Percentiles rank a stretch among this genome's conserved stretches.
Conservation (phyloP, 495 filamentous ascomycete genomes). For the Penicillium paxilli region DNA sequence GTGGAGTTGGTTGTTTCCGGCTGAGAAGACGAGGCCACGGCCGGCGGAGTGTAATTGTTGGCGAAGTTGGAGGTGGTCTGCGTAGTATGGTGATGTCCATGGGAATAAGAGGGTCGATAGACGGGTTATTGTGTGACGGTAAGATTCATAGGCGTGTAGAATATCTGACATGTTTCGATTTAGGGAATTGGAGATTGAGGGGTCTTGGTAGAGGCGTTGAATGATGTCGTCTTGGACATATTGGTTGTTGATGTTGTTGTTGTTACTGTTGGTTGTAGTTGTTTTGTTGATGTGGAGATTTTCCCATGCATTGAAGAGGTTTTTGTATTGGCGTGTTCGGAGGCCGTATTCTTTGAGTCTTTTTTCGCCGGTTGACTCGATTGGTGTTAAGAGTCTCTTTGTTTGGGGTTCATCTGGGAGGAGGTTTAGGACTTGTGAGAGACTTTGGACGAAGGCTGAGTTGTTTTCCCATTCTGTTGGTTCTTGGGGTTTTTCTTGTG, state of each 20-base stretch:
- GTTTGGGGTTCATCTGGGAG: not conserved
- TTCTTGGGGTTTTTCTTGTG: not conserved
- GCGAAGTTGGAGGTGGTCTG: constrained; percentile 29
- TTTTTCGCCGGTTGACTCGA: constrained; percentile 14
- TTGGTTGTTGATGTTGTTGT: too few relatives aligned
- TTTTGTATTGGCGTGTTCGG: constrained; percentile 18
- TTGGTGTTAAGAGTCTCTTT: constrained; percentile 5
- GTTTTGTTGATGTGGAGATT: constrained; percentile 7
- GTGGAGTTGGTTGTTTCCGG: constrained; percentile 27
- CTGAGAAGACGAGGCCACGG: constrained; percentile 32
- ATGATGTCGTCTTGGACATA: not conserved
- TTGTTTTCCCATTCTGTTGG: not conserved
- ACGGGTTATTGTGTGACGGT: constrained; percentile 21
- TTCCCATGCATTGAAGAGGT: constrained; percentile 18
- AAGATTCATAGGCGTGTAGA: constrained; percentile 29
- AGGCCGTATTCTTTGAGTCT: constrained; percentile 18
- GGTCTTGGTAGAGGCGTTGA: constrained; percentile 7
- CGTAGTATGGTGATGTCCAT: constrained; percentile 32
- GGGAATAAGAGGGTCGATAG: constrained; percentile 28
- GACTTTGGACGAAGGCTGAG: not conserved
- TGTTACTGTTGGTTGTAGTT: too few relatives aligned
- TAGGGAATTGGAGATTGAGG: not conserved
- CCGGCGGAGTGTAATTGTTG: constrained; percentile 15
- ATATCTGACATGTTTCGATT: not conserved
- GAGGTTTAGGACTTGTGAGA: not conserved